These are phyloP conservation scores for Hirsutella rhossiliensis DNA, from an alignment of 2,329 filamentous ascomycete genomes.

Conservation along the genomic window DNA sequence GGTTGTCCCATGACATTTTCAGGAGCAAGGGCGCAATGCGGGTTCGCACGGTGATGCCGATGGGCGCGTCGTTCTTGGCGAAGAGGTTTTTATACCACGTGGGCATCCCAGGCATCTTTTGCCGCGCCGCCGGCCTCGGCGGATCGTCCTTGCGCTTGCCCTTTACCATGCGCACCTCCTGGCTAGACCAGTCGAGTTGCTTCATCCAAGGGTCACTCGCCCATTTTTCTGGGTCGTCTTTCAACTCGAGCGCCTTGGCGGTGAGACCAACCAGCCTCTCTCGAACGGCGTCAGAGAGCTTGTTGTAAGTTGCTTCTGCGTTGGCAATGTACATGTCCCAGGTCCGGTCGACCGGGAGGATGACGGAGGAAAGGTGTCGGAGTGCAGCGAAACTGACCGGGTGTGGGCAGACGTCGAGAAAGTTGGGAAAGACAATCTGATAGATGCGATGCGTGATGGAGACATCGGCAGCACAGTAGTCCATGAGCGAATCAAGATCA, in stretches of 20 bases:
- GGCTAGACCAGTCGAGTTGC: constrained; percentile 91
- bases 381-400: constrained; percentile 94
- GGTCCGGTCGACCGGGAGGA: constrained; percentile 75
- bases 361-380: constrained; percentile 84
- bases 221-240: constrained; percentile 57
- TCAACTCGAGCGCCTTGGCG: constrained; percentile 65
- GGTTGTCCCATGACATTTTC: constrained; percentile 75
- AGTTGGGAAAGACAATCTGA: constrained; percentile 82
- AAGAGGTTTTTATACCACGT: constrained; percentile 95
- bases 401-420: constrained; percentile 82
- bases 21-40: constrained; percentile 78
- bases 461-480: constrained; percentile 94
- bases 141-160: constrained; percentile 78
- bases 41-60: constrained; percentile 74
- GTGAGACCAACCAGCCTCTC: constrained; percentile 62
- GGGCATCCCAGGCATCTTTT: constrained; percentile 92
- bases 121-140: constrained; percentile 62
- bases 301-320: constrained; percentile 74
- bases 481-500: constrained; percentile 70
- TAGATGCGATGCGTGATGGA: constrained; percentile 90
- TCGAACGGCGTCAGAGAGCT: constrained; percentile 64
- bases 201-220: constrained; percentile 76
- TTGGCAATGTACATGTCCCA: constrained; percentile 81
- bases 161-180: constrained; percentile 85
- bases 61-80: constrained; percentile 50